These are phyloP conservation scores for Erucastrum elatum DNA, from an alignment of 345 rosid genomes.

Conservation along the genomic window DNA sequence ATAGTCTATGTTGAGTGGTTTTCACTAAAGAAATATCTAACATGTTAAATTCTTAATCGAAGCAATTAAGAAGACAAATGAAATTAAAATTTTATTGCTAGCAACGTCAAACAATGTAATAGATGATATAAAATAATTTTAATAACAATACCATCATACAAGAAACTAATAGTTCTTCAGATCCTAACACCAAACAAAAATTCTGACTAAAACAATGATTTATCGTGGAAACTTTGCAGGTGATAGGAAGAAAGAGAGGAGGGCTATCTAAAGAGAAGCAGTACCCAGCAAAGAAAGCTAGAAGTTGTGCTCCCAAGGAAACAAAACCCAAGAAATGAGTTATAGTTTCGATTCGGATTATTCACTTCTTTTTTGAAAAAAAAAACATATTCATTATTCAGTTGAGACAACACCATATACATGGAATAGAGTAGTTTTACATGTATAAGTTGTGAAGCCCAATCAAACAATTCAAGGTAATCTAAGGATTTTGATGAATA, in stretches of 20 bases:
- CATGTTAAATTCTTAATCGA: background rate
- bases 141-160: background rate
- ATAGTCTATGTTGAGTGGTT: background rate
- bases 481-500: background rate
- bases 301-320: constrained; percentile 40
- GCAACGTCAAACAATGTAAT: constrained; percentile 8
- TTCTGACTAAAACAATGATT: background rate
- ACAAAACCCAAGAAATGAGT: constrained; percentile 41
- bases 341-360: no score
- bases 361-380: background rate
- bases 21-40: no score
- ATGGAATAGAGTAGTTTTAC: constrained; percentile 8
- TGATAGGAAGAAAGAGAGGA: constrained; percentile 52
- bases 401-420: constrained; percentile 15
- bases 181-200: background rate
- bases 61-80: background rate
- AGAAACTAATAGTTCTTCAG: background rate
- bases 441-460: constrained; percentile 7
- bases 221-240: constrained; percentile 47
- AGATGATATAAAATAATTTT: background rate
- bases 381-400: background rate
- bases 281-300: constrained; percentile 55
- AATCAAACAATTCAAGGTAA: constrained; percentile 14
- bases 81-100: background rate
- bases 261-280: constrained; percentile 59